Conservation (phyloP, 2,329 filamentous ascomycete genomes). For the Ophiostoma sp. region DNA sequence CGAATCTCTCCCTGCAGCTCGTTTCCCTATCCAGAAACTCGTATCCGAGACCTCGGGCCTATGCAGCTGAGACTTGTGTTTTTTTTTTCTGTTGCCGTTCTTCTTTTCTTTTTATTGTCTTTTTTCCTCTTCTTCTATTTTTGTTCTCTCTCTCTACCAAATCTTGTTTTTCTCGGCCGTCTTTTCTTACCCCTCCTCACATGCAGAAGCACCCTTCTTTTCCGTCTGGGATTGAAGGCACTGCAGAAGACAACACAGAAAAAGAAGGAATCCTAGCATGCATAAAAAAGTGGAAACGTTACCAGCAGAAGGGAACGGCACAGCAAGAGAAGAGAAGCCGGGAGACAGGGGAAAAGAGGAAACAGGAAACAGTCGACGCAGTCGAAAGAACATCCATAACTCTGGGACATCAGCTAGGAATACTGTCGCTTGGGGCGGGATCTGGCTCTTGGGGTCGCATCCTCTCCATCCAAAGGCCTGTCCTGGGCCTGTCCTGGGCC, state of each 20-base stretch:
- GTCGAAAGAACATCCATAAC: neutral
- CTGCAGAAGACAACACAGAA: neutral
- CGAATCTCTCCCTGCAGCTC: neutral
- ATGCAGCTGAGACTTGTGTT: neutral
- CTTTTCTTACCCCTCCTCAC: neutral
- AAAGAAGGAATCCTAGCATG: neutral
- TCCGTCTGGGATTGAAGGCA: neutral
- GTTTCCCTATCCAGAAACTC: constrained; percentile 15
- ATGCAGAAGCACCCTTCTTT: neutral
- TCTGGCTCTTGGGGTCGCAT: neutral
- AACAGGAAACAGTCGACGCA: neutral
- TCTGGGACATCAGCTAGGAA: neutral
- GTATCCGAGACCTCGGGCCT: neutral
- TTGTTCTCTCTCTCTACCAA: neutral
- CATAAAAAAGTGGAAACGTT: neutral
- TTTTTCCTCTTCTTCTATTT: neutral
- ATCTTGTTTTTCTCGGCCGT: constrained; percentile 9
- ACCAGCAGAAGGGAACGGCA: neutral
- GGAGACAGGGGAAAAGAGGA: neutral
- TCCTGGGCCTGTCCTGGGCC: neutral
- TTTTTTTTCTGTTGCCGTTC: neutral
- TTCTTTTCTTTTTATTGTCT: neutral
- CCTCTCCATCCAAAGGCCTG: too few species aligned
- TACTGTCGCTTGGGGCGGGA: constrained; percentile 9
- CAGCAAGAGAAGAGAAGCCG: neutral